Percentiles rank a stretch among this genome's conserved stretches.
These are phyloP conservation scores for Fusarium compactum DNA, from an alignment of 2,329 filamentous ascomycete species.

Conservation along the genomic window DNA sequence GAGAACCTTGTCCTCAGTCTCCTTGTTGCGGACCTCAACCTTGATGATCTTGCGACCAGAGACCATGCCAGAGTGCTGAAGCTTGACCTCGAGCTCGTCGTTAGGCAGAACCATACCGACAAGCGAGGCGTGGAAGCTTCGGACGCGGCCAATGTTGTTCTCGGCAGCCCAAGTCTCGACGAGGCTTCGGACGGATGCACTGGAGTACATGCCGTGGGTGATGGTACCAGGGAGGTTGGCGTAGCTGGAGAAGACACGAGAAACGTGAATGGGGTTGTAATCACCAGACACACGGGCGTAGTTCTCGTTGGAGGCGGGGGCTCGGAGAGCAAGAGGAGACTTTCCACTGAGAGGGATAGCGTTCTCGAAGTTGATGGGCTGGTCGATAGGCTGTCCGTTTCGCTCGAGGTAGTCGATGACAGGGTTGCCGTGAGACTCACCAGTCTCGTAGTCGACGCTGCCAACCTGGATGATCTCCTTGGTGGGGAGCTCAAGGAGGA, in stretches of 20 bases:
- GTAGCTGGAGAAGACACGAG: slow-evolving; percentile 94
- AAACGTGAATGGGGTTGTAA: slow-evolving; percentile 99
- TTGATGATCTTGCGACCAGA: slow-evolving; percentile 99
- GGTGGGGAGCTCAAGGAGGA: slow-evolving; percentile 91
- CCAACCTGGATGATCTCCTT: slow-evolving; percentile 98
- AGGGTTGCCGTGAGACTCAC: slow-evolving; percentile 92
- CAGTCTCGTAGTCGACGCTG: slow-evolving; percentile 95
- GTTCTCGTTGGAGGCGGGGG: slow-evolving; percentile 95
- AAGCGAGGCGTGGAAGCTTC: slow-evolving; percentile 95
- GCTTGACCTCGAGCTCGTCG: slow-evolving; percentile 92
- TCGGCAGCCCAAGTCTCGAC: slow-evolving; percentile 99
- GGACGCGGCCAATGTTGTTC: slow-evolving; percentile 96
- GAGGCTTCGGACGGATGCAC: slow-evolving; percentile 92
- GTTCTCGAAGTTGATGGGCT: slow-evolving; percentile 97
- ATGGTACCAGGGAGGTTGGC: slow-evolving; percentile 97
- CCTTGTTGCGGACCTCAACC: slow-evolving; percentile 94
- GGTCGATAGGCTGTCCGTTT: slow-evolving; percentile 91
- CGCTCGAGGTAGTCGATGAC: slow-evolving; percentile 96
- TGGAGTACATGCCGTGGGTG: slow-evolving; percentile 99
- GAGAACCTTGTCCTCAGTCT: slow-evolving; percentile 96
- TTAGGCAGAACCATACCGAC: slow-evolving; percentile 99
- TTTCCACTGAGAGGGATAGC: slow-evolving; percentile 95
- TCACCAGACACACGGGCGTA: slow-evolving; percentile 98
- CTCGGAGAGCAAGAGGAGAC: slow-evolving; percentile 86
- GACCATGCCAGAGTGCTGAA: slow-evolving; percentile 98